A percentile compares a stretch with the other conserved stretches of the same genome.
These are phyloP conservation scores for Pyrenopolyporus hunteri DNA, from an alignment of 495 filamentous ascomycete species.

Conservation along the genomic window DNA sequence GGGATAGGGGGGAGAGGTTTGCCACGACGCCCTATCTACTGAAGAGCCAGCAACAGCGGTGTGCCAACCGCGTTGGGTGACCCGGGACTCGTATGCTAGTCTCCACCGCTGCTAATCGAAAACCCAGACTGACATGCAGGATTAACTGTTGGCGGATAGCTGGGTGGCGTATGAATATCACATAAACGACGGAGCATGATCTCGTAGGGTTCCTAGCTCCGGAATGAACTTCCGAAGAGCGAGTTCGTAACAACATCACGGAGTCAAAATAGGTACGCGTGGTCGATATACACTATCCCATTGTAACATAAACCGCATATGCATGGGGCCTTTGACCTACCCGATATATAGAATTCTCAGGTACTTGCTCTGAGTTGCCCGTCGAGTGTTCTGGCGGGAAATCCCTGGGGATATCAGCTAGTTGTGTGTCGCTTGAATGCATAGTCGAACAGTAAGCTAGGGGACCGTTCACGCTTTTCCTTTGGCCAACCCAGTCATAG, in stretches of 20 bases:
- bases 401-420: slow-evolving; percentile 32
- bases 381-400: not conserved
- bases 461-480: no score
- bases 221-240: slow-evolving; percentile 28
- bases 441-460: not conserved
- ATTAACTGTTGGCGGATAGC: not conserved
- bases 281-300: not conserved
- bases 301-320: not conserved
- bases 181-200: slow-evolving; percentile 23
- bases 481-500: not conserved
- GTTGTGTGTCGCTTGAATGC: slow-evolving; percentile 10
- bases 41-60: not conserved
- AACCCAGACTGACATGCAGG: slow-evolving; percentile 24
- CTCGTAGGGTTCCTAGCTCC: slow-evolving; percentile 31
- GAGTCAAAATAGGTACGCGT: not conserved
- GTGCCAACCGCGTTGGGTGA: slow-evolving; percentile 11
- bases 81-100: slow-evolving; percentile 9
- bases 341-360: slow-evolving; percentile 8
- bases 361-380: not conserved
- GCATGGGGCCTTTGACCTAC: not conserved
- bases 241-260: slow-evolving; percentile 31
- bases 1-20: slow-evolving; percentile 27
- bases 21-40: not conserved
- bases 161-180: slow-evolving; percentile 7
- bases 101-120: slow-evolving; percentile 33